phyloP scores from a whole-genome alignment of 2,329 filamentous ascomycete species.

The Periconia macrospinosa region DNA sequence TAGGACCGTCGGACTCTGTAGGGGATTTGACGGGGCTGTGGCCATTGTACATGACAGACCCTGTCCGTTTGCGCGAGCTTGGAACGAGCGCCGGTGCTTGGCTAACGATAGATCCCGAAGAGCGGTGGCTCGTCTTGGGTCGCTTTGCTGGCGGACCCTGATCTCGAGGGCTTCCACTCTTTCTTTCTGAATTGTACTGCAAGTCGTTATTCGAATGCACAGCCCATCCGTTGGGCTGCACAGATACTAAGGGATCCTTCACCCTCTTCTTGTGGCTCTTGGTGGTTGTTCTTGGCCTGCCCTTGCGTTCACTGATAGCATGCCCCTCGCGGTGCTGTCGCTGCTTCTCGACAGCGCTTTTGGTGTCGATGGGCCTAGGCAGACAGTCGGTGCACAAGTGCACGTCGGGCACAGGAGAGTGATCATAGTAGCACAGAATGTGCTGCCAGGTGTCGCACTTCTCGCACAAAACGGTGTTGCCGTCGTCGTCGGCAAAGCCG shows the following conservation, averaged over 20 bases:
- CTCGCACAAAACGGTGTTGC: constrained; percentile 96
- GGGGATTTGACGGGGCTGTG: constrained; percentile 79
- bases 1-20: constrained; percentile 65
- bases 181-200: constrained; percentile 48
- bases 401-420: constrained; percentile 67
- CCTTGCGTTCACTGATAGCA: constrained; percentile 62
- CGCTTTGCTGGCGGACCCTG: constrained; percentile 72
- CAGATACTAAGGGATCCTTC: constrained; percentile 63
- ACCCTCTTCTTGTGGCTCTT: constrained; percentile 89
- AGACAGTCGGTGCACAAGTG: constrained; percentile 91
- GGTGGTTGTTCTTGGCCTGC: constrained; percentile 71
- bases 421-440: constrained; percentile 93
- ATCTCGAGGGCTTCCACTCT: constrained; percentile 55
- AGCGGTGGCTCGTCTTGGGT: constrained; percentile 76
- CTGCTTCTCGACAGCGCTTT: constrained; percentile 75
- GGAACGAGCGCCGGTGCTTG: constrained; percentile 67
- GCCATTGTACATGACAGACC: constrained; percentile 60
- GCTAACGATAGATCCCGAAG: constrained; percentile 71
- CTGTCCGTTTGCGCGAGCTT: constrained; percentile 63
- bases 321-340: constrained; percentile 61
- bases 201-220: constrained; percentile 61
- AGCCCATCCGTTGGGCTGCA: constrained; percentile 68
- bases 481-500: constrained; percentile 90
- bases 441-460: constrained; percentile 97
- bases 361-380: constrained; percentile 72